A percentile compares a stretch with the other conserved stretches of the same genome.
Evolutionary conservation across 495 filamentous ascomycete genomes (phyloP).

Genomic region (Apiosordaria backusii): DNA sequence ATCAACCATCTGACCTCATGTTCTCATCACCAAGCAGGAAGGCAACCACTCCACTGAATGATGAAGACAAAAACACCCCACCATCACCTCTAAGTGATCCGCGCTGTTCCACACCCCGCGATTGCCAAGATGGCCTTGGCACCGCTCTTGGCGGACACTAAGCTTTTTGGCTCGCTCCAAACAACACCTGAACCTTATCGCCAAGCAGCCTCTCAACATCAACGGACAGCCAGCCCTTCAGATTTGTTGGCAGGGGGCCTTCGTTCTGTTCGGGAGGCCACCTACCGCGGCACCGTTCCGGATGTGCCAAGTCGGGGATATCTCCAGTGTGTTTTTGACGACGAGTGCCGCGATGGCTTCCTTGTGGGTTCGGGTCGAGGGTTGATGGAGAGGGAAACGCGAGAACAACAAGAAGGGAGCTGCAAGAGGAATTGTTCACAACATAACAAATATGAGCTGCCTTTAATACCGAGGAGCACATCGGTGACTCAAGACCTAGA

Average conservation of each 20-base stretch:
- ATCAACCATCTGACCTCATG: background rate
- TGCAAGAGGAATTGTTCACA: too few species aligned
- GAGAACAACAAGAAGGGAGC: background rate
- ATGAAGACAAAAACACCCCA: background rate
- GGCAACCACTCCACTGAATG: too few species aligned
- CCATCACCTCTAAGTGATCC: background rate
- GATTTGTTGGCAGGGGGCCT: background rate
- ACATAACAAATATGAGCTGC: too few species aligned
- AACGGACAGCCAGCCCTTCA: background rate
- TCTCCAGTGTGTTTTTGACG: background rate
- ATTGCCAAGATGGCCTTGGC: background rate
- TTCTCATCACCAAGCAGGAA: too few species aligned
- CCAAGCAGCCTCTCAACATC: background rate
- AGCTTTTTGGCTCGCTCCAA: conserved; percentile 3
- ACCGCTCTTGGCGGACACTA: background rate
- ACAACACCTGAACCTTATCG: background rate
- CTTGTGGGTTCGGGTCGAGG: too few species aligned
- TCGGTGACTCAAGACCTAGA: too few species aligned
- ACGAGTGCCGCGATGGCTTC: background rate
- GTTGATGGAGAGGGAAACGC: background rate
- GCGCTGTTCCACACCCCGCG: background rate
- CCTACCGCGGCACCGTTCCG: background rate
- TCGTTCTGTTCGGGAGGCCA: background rate
- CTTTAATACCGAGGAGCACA: too few species aligned
- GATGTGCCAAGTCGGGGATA: background rate